These are phyloP conservation scores for Ogataea hybrid DNA, from an alignment of 1,139 yeast species.

Conservation along the genomic window DNA sequence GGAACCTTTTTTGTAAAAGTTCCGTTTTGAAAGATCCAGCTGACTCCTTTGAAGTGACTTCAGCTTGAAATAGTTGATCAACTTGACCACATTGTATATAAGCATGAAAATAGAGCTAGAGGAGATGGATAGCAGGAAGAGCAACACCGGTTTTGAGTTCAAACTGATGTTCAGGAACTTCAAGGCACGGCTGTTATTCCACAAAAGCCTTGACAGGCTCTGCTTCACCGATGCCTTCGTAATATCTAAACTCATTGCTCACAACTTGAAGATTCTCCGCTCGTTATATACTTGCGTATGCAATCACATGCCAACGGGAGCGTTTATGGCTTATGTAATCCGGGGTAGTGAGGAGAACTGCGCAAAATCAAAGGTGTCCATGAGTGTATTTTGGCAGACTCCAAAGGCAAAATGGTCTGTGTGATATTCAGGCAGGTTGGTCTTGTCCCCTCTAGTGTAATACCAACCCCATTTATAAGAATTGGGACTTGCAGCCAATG, in stretches of 20 bases:
- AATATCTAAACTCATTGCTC: not conserved
- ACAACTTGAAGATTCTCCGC: not conserved
- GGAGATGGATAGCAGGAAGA: slow-evolving; percentile 29
- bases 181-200: slow-evolving; percentile 13
- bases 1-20: slow-evolving; percentile 18
- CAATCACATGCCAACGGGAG: slow-evolving; percentile 6
- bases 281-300: slow-evolving; percentile 3
- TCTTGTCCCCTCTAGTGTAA: no score
- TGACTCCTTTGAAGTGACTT: slow-evolving; percentile 26
- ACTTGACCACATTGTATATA: slow-evolving; percentile 23
- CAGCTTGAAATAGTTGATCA: slow-evolving; percentile 26
- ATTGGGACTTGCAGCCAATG: not conserved
- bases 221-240: not conserved
- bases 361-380: no score
- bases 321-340: slow-evolving; percentile 4
- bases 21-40: slow-evolving; percentile 1
- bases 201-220: slow-evolving; percentile 2
- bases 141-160: slow-evolving; percentile 33
- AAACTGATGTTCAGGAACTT: slow-evolving; percentile 25
- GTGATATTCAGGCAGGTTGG: no score
- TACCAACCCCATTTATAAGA: no score
- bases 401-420: no score
- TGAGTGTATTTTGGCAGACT: no score
- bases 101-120: slow-evolving; percentile 23
- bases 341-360: slow-evolving; percentile 5